Evolutionary conservation across 805 yeast genomes (phyloP).

Genomic region (Zygosaccharomyces rouxii): DNA sequence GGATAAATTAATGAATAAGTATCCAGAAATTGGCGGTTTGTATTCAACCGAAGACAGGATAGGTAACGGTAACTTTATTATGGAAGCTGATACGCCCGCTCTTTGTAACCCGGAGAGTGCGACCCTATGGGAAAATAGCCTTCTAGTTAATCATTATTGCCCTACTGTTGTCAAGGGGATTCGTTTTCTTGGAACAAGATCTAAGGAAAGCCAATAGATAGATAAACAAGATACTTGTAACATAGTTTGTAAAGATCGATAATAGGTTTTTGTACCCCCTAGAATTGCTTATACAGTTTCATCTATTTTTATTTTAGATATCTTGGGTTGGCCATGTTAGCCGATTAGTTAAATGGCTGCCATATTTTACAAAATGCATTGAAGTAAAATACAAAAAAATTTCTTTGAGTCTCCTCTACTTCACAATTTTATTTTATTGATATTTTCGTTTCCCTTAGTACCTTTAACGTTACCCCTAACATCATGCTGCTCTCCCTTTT

Average conservation of each 20-base stretch:
- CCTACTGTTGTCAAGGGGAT: slow-evolving; percentile 74
- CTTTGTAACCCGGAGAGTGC: slow-evolving; percentile 85
- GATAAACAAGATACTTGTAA: background rate
- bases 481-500: slow-evolving; percentile 70
- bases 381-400: background rate
- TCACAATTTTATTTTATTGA: slow-evolving; percentile 7
- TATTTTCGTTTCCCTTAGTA: slow-evolving; percentile 10
- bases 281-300: background rate
- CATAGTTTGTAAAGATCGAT: background rate
- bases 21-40: slow-evolving; percentile 67
- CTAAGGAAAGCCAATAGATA: slow-evolving; percentile 25
- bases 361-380: background rate
- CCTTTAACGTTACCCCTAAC: slow-evolving; percentile 62
- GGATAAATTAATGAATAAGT: slow-evolving; percentile 67
- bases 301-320: background rate
- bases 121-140: slow-evolving; percentile 80
- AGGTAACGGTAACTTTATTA: slow-evolving; percentile 69
- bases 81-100: slow-evolving; percentile 62
- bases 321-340: background rate
- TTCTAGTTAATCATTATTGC: slow-evolving; percentile 77
- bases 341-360: background rate
- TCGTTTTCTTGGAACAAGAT: slow-evolving; percentile 38
- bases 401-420: too few species aligned
- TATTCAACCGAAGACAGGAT: slow-evolving; percentile 87
- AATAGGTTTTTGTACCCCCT: background rate